A percentile compares a stretch with the other conserved stretches of the same genome.
Evolutionary conservation across 495 filamentous ascomycete species (phyloP).

Genomic region (Neurospora sp.): DNA sequence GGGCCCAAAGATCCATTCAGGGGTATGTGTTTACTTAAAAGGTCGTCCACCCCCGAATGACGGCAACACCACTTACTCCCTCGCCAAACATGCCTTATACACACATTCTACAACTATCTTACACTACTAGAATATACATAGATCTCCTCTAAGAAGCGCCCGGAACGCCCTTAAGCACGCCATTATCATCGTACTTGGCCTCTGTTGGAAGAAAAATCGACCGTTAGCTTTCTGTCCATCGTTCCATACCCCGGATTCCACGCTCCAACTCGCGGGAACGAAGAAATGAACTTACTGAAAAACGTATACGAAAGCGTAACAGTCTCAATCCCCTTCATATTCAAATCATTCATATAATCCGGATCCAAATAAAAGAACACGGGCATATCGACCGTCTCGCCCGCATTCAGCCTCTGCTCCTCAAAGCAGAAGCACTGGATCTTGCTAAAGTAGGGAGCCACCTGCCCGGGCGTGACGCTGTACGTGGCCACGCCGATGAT

Average conservation of each 20-base stretch:
- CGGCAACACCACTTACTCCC: background rate
- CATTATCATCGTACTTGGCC: conserved; percentile 80
- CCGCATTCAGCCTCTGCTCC: conserved; percentile 81
- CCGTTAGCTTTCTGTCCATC: conserved; percentile 7
- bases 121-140: background rate
- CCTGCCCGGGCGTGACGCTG: conserved; percentile 89
- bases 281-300: conserved; percentile 63
- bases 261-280: no score
- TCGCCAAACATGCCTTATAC: background rate
- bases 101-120: background rate
- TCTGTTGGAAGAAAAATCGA: conserved; percentile 36
- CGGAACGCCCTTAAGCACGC: conserved; percentile 28
- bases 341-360: conserved; percentile 81
- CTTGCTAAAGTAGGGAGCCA: conserved; percentile 97
- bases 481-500: conserved; percentile 99
- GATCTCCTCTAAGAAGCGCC: background rate
- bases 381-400: conserved; percentile 98
- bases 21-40: background rate
- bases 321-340: conserved; percentile 87
- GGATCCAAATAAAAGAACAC: conserved; percentile 99
- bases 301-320: conserved; percentile 97
- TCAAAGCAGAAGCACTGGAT: conserved; percentile 99
- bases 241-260: no score
- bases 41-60: background rate
- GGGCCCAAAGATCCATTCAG: background rate